phyloP scores from a whole-genome alignment of 2,329 filamentous ascomycete genomes.

The Epichloe baconii region DNA sequence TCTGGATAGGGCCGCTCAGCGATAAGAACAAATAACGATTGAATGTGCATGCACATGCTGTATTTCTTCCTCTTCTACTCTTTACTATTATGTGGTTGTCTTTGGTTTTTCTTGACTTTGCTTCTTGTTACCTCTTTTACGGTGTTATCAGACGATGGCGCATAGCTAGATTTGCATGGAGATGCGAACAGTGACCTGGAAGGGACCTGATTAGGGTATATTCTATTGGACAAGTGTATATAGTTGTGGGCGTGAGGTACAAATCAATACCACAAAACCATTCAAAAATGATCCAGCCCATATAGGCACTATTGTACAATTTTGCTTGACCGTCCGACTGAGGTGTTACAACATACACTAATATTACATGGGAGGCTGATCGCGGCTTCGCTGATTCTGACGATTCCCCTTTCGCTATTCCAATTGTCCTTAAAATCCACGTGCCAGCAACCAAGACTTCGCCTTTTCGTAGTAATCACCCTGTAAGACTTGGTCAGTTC shows the following conservation, averaged over 20 bases:
- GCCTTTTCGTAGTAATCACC: slow-evolving; percentile 20
- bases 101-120: background rate
- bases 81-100: background rate
- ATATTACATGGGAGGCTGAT: background rate
- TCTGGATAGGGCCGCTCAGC: background rate
- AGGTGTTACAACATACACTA: slow-evolving; percentile 4
- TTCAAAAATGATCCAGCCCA: slow-evolving; percentile 1
- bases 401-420: too few species aligned
- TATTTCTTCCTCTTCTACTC: background rate
- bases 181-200: slow-evolving; percentile 7
- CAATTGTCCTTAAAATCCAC: slow-evolving; percentile 19
- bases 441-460: slow-evolving; percentile 20
- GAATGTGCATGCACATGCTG: background rate
- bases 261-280: slow-evolving; percentile 11
- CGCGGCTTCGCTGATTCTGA: background rate
- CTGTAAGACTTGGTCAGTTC: slow-evolving; percentile 11
- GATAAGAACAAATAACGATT: background rate
- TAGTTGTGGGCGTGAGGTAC: slow-evolving; percentile 11
- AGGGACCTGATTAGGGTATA: slow-evolving; percentile 3
- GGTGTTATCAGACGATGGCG: slow-evolving; percentile 10
- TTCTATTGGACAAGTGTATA: slow-evolving; percentile 11
- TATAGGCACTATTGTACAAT: slow-evolving; percentile 8
- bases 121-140: background rate
- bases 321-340: slow-evolving; percentile 1
- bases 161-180: slow-evolving; percentile 12